A percentile compares a stretch with the other conserved stretches of the same genome.
phyloP scores from a whole-genome alignment of 176 grass and related monocot species.

The Thalia dealbata region DNA sequence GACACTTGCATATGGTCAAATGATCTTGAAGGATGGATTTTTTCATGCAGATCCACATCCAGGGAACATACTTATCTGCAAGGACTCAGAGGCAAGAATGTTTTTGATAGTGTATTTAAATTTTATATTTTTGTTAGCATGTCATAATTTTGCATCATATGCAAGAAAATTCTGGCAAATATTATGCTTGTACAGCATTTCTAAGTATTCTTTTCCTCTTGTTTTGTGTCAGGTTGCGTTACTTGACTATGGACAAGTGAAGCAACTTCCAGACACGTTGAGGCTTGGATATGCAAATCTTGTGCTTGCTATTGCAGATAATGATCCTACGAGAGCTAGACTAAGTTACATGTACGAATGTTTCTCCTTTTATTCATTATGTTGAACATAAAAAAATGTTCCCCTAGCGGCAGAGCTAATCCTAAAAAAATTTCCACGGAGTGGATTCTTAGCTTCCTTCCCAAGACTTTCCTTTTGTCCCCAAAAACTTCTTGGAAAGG shows the following conservation, averaged over 20 bases:
- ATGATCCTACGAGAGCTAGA: slow-evolving; percentile 42
- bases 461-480: not conserved
- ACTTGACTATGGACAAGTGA: slow-evolving; percentile 99
- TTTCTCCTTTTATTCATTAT: slow-evolving; percentile 10
- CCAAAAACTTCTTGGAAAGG: not conserved
- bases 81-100: slow-evolving; percentile 68
- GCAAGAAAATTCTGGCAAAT: not conserved
- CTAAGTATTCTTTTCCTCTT: slow-evolving; percentile 9
- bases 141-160: not conserved
- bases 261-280: slow-evolving; percentile 77
- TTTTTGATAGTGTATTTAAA: slow-evolving; percentile 6
- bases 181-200: not conserved
- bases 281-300: slow-evolving; percentile 96
- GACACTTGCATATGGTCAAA: slow-evolving; percentile 99
- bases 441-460: not conserved
- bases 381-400: not conserved
- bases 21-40: slow-evolving; percentile 98
- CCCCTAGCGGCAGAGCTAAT: not conserved
- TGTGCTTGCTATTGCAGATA: slow-evolving; percentile 83
- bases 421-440: not conserved
- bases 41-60: slow-evolving; percentile 99
- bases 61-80: slow-evolving; percentile 93
- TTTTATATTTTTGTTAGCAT: not conserved
- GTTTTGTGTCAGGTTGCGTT: slow-evolving; percentile 63
- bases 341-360: slow-evolving; percentile 56